Conservation (phyloP, 352 stramenopile genomes). For the Phytophthora kernoviae region DNA sequence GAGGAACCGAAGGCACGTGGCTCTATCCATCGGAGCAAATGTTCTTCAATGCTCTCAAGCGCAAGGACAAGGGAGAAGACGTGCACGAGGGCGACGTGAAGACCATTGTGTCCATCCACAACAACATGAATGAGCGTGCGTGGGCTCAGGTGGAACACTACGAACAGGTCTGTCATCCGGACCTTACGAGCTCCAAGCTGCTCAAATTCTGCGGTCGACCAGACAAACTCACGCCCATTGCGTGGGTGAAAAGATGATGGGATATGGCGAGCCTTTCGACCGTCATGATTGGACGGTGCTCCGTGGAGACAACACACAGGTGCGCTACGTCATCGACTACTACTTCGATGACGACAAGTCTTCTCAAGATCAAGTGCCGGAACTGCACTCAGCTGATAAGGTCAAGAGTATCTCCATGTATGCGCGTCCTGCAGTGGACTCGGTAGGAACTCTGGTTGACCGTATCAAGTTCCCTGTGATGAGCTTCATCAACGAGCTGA, state of each 20-base stretch:
- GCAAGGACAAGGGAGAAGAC: constrained; percentile 98
- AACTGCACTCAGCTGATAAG: constrained; percentile 82
- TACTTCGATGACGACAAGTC: constrained; percentile 94
- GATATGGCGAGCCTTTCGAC: constrained; percentile 94
- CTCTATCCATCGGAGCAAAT: constrained; percentile 99
- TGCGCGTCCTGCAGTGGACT: constrained; percentile 83
- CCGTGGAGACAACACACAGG: constrained; percentile 86
- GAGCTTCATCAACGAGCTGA: constrained; percentile 51
- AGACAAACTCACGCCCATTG: constrained; percentile 96
- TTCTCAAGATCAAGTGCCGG: constrained; percentile 74
- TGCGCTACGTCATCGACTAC: constrained; percentile 99
- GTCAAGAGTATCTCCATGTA: constrained; percentile 92
- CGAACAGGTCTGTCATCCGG: constrained; percentile 91
- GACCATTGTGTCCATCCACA: constrained; percentile 99
- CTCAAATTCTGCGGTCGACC: constrained; percentile 97
- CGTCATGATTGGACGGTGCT: constrained; percentile 98
- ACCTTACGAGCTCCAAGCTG: constrained; percentile 86
- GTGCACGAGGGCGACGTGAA: constrained; percentile 94
- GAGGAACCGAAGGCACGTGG: constrained; percentile 95
- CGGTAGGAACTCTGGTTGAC: constrained; percentile 69
- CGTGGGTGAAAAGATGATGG: constrained; percentile 90
- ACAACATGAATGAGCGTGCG: constrained; percentile 99
- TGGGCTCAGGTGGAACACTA: constrained; percentile 98
- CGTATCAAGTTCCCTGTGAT: constrained; percentile 83
- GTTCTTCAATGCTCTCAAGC: constrained; percentile 98